Evolutionary conservation across 805 yeast species (phyloP), one percentile per base, ranked within the genome.

Genomic region (Wickerhamomyces rabaulensis): DNA sequence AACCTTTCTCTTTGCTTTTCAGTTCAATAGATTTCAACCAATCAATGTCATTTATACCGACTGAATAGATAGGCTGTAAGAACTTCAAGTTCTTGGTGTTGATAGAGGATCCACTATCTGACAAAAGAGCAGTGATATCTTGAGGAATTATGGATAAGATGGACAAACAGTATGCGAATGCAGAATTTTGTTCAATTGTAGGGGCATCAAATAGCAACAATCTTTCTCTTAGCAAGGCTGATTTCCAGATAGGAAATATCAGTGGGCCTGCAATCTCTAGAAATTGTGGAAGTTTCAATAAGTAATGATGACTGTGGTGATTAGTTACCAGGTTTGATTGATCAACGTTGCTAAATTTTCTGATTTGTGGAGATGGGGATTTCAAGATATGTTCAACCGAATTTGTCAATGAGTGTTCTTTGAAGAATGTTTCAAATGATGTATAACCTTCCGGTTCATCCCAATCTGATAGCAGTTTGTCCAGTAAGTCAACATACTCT

Each of bases 81-180:
- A 56, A 70, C 39, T 65, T 56, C 7, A 57, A 42, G 7, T 46
- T 27, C 16, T 33, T 33, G 4, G 42, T 58, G 10, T 64, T 43
- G 3, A 43, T 41, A 7, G 61, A 40, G 46, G 53, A 39, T 39
- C 56, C 51, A 50, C 50, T 40, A 13, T 65, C 58, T 26, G 66
- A 66, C 21, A 71, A 53, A 26, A 61, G 54, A 31, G 65, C 61
- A 6, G 65, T 58, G 15, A 79, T 62, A 39, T 81, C 84, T 44
- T 73, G 69, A 0, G 94, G 92, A 4, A 85, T 70, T 3, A 82
- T 66, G 1, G 87, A 75, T n/a, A 87, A 57, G 13, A 84, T 66
- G 3, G 86, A 71, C 0, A 85, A 57, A 22, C 84, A 66, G 57
- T 82, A 84, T 5, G 79, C 71, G 60, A 76, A 78, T 15, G 79